Percentiles rank a stretch among this genome's conserved stretches.
phyloP scores from a whole-genome alignment of 2,329 filamentous ascomycete genomes.

The Phaeosphaeriaceae sp. region DNA sequence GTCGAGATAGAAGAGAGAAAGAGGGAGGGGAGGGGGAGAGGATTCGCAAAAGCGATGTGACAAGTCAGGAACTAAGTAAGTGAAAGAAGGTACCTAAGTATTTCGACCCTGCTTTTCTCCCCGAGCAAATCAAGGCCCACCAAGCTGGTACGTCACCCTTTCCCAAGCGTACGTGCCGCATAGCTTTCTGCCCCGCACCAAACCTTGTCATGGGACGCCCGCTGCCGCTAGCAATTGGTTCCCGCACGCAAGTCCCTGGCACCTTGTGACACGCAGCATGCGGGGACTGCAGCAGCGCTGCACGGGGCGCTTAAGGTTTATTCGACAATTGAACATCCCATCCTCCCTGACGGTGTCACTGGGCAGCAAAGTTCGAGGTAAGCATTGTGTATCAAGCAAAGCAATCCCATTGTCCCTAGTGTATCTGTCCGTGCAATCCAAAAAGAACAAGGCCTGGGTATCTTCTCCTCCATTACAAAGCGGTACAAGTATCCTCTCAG shows the following conservation, averaged over 20 bases:
- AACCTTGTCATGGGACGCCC: conserved; percentile 12
- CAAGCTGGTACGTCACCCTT: conserved; percentile 4
- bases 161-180: background rate
- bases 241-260: conserved; percentile 1
- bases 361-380: too few relatives aligned
- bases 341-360: too few relatives aligned
- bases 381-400: background rate
- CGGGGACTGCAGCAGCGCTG: conserved; percentile 5
- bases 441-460: conserved; percentile 1
- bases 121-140: background rate
- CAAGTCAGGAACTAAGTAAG: background rate
- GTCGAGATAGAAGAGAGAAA: conserved; percentile 1
- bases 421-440: background rate
- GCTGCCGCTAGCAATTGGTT: conserved; percentile 9
- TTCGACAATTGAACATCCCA: background rate
- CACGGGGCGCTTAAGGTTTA: conserved; percentile 10
- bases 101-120: background rate
- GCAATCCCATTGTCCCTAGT: background rate
- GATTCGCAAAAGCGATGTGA: too few relatives aligned
- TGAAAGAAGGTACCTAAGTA: background rate
- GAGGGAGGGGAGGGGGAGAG: background rate
- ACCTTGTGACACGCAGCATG: conserved; percentile 9
- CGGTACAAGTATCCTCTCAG: background rate
- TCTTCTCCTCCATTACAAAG: background rate
- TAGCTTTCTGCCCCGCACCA: conserved; percentile 9